These are phyloP conservation scores for Chaetomium fimeti DNA, from an alignment of 495 filamentous ascomycete genomes.

Conservation along the genomic window DNA sequence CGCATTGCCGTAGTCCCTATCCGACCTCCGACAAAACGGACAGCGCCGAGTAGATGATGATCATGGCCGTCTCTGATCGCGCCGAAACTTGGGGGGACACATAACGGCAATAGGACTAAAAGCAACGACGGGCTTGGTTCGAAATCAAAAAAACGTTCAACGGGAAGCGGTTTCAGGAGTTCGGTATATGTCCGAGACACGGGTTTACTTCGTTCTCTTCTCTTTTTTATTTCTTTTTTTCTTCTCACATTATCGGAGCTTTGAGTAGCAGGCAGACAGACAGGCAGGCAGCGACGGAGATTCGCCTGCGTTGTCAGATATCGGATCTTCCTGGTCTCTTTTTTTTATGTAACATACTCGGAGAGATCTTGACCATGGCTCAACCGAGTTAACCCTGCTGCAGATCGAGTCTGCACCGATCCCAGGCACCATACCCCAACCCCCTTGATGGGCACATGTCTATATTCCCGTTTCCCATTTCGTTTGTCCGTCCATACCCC, in stretches of 20 bases:
- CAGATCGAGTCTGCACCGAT: constrained; percentile 2
- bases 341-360: constrained; percentile 34
- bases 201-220: constrained; percentile 11
- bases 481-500: constrained; percentile 5
- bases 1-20: neutral
- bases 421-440: constrained; percentile 8
- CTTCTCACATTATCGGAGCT: constrained; percentile 12
- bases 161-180: constrained; percentile 19
- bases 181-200: constrained; percentile 30
- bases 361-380: constrained; percentile 18
- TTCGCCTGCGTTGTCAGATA: constrained; percentile 25
- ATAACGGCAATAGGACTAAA: constrained; percentile 13
- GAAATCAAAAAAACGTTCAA: constrained; percentile 23
- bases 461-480: constrained; percentile 4
- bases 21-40: neutral
- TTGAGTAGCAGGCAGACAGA: constrained; percentile 7
- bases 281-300: constrained; percentile 1
- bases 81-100: neutral
- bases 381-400: neutral
- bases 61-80: constrained; percentile 1
- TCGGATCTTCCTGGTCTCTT: constrained; percentile 22
- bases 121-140: constrained; percentile 22
- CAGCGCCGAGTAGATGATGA: neutral
- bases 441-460: constrained; percentile 12
- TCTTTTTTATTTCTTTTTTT: constrained; percentile 14